Evolutionary conservation across 139 green algal genomes (phyloP), one percentile per base, ranked within the genome.

Genomic region (Asterochloris sp.): DNA sequence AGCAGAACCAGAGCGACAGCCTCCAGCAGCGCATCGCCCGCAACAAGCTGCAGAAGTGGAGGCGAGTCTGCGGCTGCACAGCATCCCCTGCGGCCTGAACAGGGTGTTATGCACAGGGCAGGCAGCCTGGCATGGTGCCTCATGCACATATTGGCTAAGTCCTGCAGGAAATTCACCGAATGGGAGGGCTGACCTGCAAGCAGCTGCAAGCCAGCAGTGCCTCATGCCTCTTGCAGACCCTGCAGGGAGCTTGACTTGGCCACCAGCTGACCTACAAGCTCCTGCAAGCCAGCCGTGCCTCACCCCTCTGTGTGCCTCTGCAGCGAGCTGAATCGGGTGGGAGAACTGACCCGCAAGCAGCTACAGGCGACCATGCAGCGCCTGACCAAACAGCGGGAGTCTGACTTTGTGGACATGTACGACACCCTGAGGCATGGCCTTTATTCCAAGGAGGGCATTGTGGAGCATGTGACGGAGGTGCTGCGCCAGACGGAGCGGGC

Each of bases 281-380:
- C 66, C 66, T 73, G 66, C 21, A 73, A 26, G 66, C 66, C 66
- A 24, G 23, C 21, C 2, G 9, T 24, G 66, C 66, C 4, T 24
- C 19, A 24, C 66, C 23, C 66, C 23, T 73, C 66, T 26, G 21
- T 26, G 66, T 26, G 19, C 19, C 66, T 73, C 21, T 73, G 23
- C 66, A 24, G 23, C 13, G 78, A 82, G 63, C 28, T 82, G 27
- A 82, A 82, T 62, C 62, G 78, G 63, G 78, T 82, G n/a, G 78
- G 78, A 21, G 62, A 74, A 62, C 16, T 74, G 63, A 82, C 78
- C 78, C 68, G 62, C 13, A 82, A 82, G 28, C 78, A 84, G 68
- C 80, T 78, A 12, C 62, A 78, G 54, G 60, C 24, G 24, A 78
- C 54, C 54, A 78, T 78, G 80, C 68, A 84, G 69, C 69, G 80